These are phyloP conservation scores for Blastomyces emzantsi DNA, from an alignment of 2,329 filamentous ascomycete genomes.

Conservation along the genomic window DNA sequence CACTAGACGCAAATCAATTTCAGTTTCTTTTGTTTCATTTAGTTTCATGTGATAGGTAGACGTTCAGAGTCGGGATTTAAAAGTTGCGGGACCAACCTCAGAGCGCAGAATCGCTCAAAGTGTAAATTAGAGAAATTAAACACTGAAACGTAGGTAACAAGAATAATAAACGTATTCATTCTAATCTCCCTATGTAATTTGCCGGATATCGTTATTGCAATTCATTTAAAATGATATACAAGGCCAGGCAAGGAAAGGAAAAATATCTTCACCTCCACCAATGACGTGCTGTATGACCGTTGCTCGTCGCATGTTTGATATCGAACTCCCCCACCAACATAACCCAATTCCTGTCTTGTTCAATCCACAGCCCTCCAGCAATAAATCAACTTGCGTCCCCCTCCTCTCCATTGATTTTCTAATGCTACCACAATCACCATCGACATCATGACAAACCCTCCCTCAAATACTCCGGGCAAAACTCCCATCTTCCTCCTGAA, in stretches of 20 bases:
- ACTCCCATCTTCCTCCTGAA: slow-evolving; percentile 41
- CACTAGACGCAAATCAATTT: slow-evolving; percentile 31
- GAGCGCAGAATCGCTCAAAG: not conserved
- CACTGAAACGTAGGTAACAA: not conserved
- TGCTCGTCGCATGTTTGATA: too few species aligned
- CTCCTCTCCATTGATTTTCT: not conserved
- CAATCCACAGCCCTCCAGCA: not conserved
- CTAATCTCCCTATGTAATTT: not conserved
- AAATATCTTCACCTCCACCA: not conserved
- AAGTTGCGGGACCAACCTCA: too few species aligned
- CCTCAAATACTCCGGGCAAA: slow-evolving; percentile 1
- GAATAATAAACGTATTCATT: not conserved
- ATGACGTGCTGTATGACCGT: not conserved
- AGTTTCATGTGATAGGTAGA: not conserved
- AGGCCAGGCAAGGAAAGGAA: not conserved
- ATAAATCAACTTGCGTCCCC: not conserved
- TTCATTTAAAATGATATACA: not conserved
- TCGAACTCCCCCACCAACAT: not conserved
- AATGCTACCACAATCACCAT: not conserved
- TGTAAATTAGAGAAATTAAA: not conserved
- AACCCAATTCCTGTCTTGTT: not conserved
- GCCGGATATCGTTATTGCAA: not conserved
- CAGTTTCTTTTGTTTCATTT: slow-evolving; percentile 11
- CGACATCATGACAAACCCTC: slow-evolving; percentile 1
- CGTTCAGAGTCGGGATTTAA: not conserved